Conservation (phyloP, 352 stramenopile genomes). For the Phytophthora fragariae region DNA sequence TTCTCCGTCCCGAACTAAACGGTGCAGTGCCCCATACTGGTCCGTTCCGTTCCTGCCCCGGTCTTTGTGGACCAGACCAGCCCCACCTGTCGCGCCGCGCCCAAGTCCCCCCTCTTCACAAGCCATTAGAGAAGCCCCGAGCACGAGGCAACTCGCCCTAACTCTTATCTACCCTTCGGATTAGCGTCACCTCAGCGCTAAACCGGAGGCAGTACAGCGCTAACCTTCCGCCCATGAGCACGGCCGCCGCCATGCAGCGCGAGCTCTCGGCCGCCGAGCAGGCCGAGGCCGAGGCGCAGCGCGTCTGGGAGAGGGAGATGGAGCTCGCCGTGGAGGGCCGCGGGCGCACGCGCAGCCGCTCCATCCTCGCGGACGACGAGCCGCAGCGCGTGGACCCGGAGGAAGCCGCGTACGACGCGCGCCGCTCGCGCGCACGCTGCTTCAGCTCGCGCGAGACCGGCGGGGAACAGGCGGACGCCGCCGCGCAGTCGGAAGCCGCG, state of each 20-base stretch:
- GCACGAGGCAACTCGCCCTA: neutral
- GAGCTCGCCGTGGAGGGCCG: slow-evolving; percentile 76
- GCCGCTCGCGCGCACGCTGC: slow-evolving; percentile 51
- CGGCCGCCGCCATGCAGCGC: slow-evolving; percentile 16
- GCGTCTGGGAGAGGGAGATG: slow-evolving; percentile 85
- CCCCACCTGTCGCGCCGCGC: slow-evolving; percentile 11
- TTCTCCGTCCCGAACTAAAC: slow-evolving; percentile 13
- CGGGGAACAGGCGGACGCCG: neutral
- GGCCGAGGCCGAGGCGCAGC: slow-evolving; percentile 56
- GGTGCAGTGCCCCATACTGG: slow-evolving; percentile 3
- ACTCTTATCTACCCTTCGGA: slow-evolving; percentile 8
- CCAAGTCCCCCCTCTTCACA: slow-evolving; percentile 25
- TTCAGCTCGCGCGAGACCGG: slow-evolving; percentile 52
- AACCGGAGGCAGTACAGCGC: slow-evolving; percentile 14
- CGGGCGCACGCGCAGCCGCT: slow-evolving; percentile 80
- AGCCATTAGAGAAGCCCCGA: slow-evolving; percentile 24
- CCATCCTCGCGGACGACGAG: slow-evolving; percentile 74
- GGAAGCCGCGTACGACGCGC: slow-evolving; percentile 9
- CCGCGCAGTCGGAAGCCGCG: slow-evolving; percentile 10
- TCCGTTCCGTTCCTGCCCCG: neutral
- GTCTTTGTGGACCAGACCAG: slow-evolving; percentile 20
- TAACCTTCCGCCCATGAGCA: slow-evolving; percentile 31
- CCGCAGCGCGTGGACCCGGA: neutral
- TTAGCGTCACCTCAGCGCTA: neutral
- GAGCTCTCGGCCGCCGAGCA: slow-evolving; percentile 39